These are phyloP conservation scores for Sclerotiophoma versabilis DNA, from an alignment of 2,329 filamentous ascomycete genomes.

Conservation along the genomic window DNA sequence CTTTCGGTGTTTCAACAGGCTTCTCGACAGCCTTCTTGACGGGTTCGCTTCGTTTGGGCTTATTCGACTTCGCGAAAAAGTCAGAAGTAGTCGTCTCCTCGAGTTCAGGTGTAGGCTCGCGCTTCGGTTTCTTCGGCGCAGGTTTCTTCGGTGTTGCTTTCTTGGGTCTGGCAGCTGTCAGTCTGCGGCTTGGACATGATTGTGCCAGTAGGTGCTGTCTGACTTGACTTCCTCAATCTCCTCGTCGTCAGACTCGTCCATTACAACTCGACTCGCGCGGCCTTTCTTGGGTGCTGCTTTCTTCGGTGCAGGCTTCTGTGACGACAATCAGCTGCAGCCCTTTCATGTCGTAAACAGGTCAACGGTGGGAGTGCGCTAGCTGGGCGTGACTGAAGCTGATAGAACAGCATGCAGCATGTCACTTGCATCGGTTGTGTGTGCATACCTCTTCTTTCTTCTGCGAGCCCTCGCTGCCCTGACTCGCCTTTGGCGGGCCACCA, in stretches of 20 bases:
- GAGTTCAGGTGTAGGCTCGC: slow-evolving; percentile 57
- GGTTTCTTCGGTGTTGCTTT: slow-evolving; percentile 63
- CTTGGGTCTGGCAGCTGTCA: slow-evolving; percentile 45
- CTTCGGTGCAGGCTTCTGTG: slow-evolving; percentile 41
- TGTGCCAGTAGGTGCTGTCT: slow-evolving; percentile 2
- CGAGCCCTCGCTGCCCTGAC: slow-evolving; percentile 43
- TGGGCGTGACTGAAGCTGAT: too few species aligned
- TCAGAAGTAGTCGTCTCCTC: slow-evolving; percentile 68
- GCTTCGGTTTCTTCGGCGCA: slow-evolving; percentile 63
- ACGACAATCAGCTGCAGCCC: slow-evolving; percentile 11
- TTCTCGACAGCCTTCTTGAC: slow-evolving; percentile 43
- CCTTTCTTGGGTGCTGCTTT: slow-evolving; percentile 53
- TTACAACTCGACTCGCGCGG: slow-evolving; percentile 58
- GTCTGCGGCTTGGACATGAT: slow-evolving; percentile 16
- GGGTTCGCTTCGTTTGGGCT: slow-evolving; percentile 58
- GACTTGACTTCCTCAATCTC: slow-evolving; percentile 52
- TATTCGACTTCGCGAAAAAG: slow-evolving; percentile 68
- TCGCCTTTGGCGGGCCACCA: slow-evolving; percentile 71
- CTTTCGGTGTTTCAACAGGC: slow-evolving; percentile 36
- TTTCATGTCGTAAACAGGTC: not conserved
- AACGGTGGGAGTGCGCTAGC: too few species aligned
- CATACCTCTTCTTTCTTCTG: slow-evolving; percentile 45
- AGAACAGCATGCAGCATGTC: not conserved
- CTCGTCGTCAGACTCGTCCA: slow-evolving; percentile 77
- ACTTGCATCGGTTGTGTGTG: not conserved